These are phyloP conservation scores for Rutstroemia sydowiana DNA, from an alignment of 2,329 filamentous ascomycete species.

Conservation along the genomic window DNA sequence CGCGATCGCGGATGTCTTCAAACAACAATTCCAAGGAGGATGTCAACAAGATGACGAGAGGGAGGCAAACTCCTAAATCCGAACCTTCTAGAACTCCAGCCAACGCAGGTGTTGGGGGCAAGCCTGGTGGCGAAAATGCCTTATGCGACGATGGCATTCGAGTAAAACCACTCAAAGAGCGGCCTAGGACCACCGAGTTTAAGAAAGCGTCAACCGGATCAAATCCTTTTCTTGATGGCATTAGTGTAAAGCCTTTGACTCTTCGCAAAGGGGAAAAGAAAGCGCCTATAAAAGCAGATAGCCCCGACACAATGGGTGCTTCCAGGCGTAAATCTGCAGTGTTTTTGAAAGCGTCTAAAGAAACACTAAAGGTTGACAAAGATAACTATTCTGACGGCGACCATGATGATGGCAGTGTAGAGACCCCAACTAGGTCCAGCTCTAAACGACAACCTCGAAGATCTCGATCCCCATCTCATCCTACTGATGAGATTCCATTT, in stretches of 20 bases:
- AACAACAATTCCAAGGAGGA: conserved; percentile 12
- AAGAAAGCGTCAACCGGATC: background rate
- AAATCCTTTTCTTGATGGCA: conserved; percentile 23
- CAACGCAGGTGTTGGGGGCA: conserved; percentile 24
- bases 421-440: conserved; percentile 19
- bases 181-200: conserved; percentile 28
- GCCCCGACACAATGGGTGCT: conserved; percentile 6
- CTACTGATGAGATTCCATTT: conserved; percentile 54
- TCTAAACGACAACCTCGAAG: conserved; percentile 18
- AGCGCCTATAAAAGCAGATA: conserved; percentile 10
- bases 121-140: conserved; percentile 14
- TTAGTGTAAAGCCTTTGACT: conserved; percentile 24
- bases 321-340: conserved; percentile 20
- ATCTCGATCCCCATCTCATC: conserved; percentile 30
- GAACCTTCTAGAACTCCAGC: conserved; percentile 27
- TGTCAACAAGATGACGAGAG: conserved; percentile 2
- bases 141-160: conserved; percentile 28
- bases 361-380: background rate
- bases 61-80: conserved; percentile 34
- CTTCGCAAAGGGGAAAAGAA: conserved; percentile 17
- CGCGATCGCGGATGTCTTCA: conserved; percentile 12
- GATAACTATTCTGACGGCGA: background rate
- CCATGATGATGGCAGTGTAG: background rate
- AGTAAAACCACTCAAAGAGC: conserved; percentile 22
- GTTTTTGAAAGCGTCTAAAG: conserved; percentile 18